Base-by-base conservation (phyloP, 2,329 filamentous ascomycete genomes). In the Amylocarpus encephaloides region DNA sequence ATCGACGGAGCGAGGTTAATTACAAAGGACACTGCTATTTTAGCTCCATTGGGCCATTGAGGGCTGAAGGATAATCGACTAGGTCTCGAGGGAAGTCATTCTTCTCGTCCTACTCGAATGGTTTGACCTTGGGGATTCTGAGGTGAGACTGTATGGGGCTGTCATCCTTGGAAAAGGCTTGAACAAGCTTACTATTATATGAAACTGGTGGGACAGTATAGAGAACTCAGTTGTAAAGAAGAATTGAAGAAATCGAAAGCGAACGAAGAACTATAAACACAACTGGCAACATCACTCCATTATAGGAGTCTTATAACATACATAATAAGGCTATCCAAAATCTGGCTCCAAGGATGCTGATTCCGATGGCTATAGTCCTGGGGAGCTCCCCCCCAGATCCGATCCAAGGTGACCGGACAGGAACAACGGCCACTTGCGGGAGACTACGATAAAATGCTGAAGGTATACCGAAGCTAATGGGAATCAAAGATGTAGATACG, bases 11-110 rank as follows among this genome's bases (percentile, higher is more conserved):
- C 11, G n/a, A 12, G 5, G 29, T 63, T 62, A 32, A 62, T 63
- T 10, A 63, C 60, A 22, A 63, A 63, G 11, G 54, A 66, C 13
- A 67, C 62, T 16, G 64, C 65, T 46, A 66, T 66, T 47, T 63
- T 64, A 12, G 61, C 63, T 48, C 59, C 58, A 36, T 60, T 61
- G 5, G 61, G 62, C 63, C 66, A 67, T 58, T 68, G 48, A 16
- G 61, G 60, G 45, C 65, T 61, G 45, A 66, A 59, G 4, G 56
- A 63, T 63, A 63, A 6, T 57, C 58, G n/a, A 61, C 45, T 13
- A 62, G 52, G 40, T 62, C 59, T 54, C 60, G 47, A 46, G 57
- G 58, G 45, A 62, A 62, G 42, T 61, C 58, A 50, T 63, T 60
- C 12, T 59, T 49, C n/a, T 62, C 55, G 49, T 61, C 54, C 57